These are phyloP conservation scores for Calophaca sinica DNA, from an alignment of 306 rosid species.

Conservation along the genomic window DNA sequence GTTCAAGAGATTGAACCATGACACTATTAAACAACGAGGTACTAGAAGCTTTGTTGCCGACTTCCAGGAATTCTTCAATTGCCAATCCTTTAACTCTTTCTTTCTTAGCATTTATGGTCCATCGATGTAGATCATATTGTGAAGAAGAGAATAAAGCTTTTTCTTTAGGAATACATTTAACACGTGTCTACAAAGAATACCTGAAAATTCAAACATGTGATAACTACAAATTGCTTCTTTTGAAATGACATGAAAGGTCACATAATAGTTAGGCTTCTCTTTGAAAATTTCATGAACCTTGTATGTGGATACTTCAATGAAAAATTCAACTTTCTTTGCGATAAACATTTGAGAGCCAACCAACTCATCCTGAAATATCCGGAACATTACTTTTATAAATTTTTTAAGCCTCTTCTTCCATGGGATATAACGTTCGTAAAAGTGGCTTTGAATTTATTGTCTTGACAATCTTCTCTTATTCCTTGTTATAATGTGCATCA, in stretches of 20 bases:
- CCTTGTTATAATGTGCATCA: background rate
- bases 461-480: background rate
- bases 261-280: background rate
- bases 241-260: too few relatives aligned
- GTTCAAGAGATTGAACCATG: too few relatives aligned
- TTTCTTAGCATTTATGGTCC: background rate
- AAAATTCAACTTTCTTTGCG: too few relatives aligned
- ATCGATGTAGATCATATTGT: background rate
- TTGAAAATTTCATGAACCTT: background rate
- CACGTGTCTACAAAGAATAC: too few relatives aligned
- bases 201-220: too few relatives aligned
- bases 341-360: too few relatives aligned
- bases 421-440: background rate
- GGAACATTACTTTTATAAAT: too few relatives aligned
- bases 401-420: background rate
- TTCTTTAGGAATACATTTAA: slow-evolving; percentile 8
- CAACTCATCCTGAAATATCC: too few relatives aligned
- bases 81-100: background rate
- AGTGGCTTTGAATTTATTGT: too few relatives aligned
- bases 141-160: background rate
- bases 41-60: background rate
- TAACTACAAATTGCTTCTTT: slow-evolving; percentile 4
- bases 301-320: too few relatives aligned
- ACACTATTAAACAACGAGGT: too few relatives aligned
- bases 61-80: background rate